Conservation (phyloP, 108 stramenopile genomes). For the Mayamaea pseudoterrestris region DNA sequence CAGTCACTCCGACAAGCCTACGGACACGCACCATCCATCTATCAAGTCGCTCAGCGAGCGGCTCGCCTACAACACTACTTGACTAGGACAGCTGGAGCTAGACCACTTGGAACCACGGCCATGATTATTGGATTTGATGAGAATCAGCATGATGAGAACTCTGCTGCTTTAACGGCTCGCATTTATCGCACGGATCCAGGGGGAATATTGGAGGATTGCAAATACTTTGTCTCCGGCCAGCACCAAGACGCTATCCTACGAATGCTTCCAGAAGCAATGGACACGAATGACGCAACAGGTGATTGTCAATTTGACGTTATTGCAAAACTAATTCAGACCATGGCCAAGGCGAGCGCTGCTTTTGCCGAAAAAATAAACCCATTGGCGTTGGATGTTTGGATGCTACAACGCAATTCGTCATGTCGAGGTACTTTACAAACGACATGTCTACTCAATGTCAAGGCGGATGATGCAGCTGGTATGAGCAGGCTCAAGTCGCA, state of each 20-base stretch:
- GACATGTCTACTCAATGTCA: no score
- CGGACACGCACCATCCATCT: slow-evolving; percentile 41
- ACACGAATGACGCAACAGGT: no score
- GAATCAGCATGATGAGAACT: slow-evolving; percentile 6
- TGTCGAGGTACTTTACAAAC: no score
- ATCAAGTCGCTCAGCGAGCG: slow-evolving; percentile 41
- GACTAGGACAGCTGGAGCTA: slow-evolving; percentile 44
- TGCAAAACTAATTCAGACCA: no score
- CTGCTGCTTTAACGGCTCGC: slow-evolving; percentile 8
- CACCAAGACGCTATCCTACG: not conserved
- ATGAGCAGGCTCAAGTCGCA: no score
- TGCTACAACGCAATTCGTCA: no score
- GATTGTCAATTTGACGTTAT: no score
- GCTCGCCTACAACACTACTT: slow-evolving; percentile 44
- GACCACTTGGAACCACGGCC: slow-evolving; percentile 64
- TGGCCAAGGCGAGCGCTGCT: no score
- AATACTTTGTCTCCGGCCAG: slow-evolving; percentile 20
- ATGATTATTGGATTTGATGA: slow-evolving; percentile 50
- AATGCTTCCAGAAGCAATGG: slow-evolving; percentile 6
- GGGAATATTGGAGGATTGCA: slow-evolving; percentile 44
- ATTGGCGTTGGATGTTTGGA: no score
- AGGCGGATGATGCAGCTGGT: no score
- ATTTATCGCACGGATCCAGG: slow-evolving; percentile 58
- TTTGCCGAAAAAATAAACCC: no score
- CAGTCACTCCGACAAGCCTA: slow-evolving; percentile 25